Conservation (phyloP, 768 basidiomycete genomes). For the Lactarius deliciosus region DNA sequence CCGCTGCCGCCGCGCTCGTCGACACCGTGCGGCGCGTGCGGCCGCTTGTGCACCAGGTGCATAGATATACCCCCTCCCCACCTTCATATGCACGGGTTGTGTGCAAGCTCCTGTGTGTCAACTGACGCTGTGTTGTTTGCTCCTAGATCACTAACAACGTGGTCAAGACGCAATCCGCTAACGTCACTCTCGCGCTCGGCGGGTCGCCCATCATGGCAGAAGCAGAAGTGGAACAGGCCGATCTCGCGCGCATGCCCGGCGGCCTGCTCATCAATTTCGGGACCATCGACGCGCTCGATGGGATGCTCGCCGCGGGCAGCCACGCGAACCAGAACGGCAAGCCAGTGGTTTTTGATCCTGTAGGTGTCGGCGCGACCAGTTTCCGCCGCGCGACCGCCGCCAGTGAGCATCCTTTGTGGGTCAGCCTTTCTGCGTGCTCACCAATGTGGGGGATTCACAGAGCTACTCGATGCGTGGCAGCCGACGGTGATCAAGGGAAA, state of each 20-base stretch:
- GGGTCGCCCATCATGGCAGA: constrained; percentile 96
- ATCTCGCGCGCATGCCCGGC: constrained; percentile 63
- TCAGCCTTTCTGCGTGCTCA: neutral
- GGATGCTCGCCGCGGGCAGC: constrained; percentile 73
- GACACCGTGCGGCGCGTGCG: constrained; percentile 47
- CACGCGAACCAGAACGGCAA: constrained; percentile 68
- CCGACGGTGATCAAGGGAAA: constrained; percentile 94
- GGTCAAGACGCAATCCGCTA: constrained; percentile 86
- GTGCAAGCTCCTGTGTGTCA: neutral
- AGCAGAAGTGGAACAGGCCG: constrained; percentile 76
- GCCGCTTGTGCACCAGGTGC: constrained; percentile 83
- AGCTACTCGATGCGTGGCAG: constrained; percentile 75
- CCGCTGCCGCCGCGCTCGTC: constrained; percentile 51
- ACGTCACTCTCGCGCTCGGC: constrained; percentile 82
- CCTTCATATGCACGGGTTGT: neutral
- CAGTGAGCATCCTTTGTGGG: constrained; percentile 38
- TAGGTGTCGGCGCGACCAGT: constrained; percentile 81
- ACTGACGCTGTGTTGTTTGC: constrained; percentile 8
- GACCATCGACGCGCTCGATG: constrained; percentile 64
- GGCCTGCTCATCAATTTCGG: constrained; percentile 87
- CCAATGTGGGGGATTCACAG: constrained; percentile 36
- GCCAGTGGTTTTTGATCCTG: constrained; percentile 88
- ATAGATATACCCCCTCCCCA: neutral
- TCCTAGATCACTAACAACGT: constrained; percentile 85
- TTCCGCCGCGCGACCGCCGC: constrained; percentile 64